These are phyloP conservation scores for Butyriboletus loyo DNA, from an alignment of 768 basidiomycete genomes.

Conservation along the genomic window DNA sequence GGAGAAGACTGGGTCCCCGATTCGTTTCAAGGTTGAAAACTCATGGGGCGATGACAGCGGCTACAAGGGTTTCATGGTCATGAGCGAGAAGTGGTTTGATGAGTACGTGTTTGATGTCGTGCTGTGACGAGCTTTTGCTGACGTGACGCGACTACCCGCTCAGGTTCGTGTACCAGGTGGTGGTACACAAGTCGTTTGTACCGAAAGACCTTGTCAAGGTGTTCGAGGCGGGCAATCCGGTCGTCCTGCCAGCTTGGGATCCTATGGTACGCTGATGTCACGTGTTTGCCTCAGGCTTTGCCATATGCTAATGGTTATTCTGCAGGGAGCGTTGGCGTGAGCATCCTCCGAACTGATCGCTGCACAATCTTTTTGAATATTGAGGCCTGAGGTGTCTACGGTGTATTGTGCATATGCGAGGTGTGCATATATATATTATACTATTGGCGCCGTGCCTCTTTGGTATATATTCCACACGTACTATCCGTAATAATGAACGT, in stretches of 20 bases:
- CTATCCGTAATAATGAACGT: neutral
- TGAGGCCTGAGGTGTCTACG: neutral
- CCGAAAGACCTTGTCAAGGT: conserved; percentile 80
- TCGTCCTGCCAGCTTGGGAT: conserved; percentile 87
- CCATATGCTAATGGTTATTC: neutral
- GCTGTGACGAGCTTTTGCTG: neutral
- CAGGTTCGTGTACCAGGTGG: conserved; percentile 91
- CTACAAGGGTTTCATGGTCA: conserved; percentile 86
- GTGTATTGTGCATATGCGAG: neutral
- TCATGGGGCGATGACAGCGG: conserved; percentile 81
- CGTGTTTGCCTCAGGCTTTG: neutral
- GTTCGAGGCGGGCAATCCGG: conserved; percentile 61
- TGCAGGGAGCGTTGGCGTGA: conserved; percentile 27
- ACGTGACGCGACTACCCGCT: neutral
- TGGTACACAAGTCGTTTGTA: conserved; percentile 77
- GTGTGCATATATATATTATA: neutral
- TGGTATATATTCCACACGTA: neutral
- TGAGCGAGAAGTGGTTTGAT: conserved; percentile 92
- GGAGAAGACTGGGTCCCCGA: conserved; percentile 56
- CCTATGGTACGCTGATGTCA: conserved; percentile 26
- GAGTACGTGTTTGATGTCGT: conserved; percentile 50
- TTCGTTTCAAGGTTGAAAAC: conserved; percentile 97
- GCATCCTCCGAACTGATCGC: neutral
- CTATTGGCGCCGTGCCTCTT: neutral
- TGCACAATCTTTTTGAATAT: too few species aligned